Percentiles rank a stretch among this genome's conserved stretches.
These are phyloP conservation scores for Vitis hybrid DNA, from an alignment of 177 flowering plant species.

Conservation along the genomic window DNA sequence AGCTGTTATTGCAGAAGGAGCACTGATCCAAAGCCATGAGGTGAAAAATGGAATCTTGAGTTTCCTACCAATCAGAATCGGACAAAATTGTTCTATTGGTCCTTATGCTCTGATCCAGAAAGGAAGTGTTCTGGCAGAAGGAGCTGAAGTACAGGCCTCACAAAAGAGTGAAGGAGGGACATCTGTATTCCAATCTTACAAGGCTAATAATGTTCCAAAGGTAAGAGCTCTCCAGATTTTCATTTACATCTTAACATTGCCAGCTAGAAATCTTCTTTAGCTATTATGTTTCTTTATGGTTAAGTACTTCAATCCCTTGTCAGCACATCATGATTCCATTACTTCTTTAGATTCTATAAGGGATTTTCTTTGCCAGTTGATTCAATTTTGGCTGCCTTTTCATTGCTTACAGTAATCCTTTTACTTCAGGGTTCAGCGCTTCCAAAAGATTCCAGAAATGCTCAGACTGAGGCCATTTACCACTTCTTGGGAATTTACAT, in stretches of 20 bases:
- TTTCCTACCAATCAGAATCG: slow-evolving; percentile 63
- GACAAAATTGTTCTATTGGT: slow-evolving; percentile 48
- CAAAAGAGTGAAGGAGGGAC: slow-evolving; percentile 53
- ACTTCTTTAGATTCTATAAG: too few species aligned
- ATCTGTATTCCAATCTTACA: slow-evolving; percentile 21
- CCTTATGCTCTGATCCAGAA: slow-evolving; percentile 70
- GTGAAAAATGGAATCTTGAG: slow-evolving; percentile 66
- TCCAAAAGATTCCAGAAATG: slow-evolving; percentile 4
- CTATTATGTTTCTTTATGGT: too few species aligned
- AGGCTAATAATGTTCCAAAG: slow-evolving; percentile 25
- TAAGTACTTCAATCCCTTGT: too few species aligned
- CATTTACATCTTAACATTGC: neutral
- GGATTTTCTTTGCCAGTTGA: too few species aligned
- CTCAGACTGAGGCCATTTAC: slow-evolving; percentile 22
- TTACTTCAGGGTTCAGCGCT: slow-evolving; percentile 31
- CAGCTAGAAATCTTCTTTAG: neutral
- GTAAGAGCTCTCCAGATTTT: slow-evolving; percentile 19
- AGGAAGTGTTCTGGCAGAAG: slow-evolving; percentile 54
- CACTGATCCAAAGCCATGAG: slow-evolving; percentile 74
- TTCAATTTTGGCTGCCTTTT: too few species aligned
- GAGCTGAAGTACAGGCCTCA: slow-evolving; percentile 46
- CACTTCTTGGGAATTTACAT: slow-evolving; percentile 65
- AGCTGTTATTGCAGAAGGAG: slow-evolving; percentile 75
- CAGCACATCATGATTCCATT: too few species aligned
- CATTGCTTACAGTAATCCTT: neutral